Conservation (phyloP, 495 filamentous ascomycete species). For the Hypoxylon lienhwacheense region DNA sequence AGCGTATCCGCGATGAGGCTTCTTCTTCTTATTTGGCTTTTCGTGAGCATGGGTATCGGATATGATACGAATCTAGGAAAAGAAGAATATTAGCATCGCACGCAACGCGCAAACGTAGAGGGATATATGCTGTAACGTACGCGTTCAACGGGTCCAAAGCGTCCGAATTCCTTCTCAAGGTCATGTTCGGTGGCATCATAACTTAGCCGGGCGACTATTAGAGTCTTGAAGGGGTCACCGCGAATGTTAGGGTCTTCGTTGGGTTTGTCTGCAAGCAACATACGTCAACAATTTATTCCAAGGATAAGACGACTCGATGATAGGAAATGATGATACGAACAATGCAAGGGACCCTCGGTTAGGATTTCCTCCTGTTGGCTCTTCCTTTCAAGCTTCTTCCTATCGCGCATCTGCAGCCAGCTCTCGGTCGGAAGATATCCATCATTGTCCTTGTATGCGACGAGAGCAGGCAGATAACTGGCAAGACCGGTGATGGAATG, state of each 20-base stretch:
- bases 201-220: slow-evolving; percentile 87
- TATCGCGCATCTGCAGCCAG: slow-evolving; percentile 83
- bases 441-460: slow-evolving; percentile 68
- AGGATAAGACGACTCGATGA: slow-evolving; percentile 14
- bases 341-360: slow-evolving; percentile 66
- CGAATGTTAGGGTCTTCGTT: slow-evolving; percentile 78
- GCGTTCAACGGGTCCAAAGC: slow-evolving; percentile 92
- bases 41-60: slow-evolving; percentile 65
- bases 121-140: slow-evolving; percentile 51
- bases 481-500: slow-evolving; percentile 71
- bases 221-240: slow-evolving; percentile 92
- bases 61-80: slow-evolving; percentile 80
- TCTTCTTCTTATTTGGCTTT: slow-evolving; percentile 76
- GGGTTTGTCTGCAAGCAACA: slow-evolving; percentile 61
- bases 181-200: slow-evolving; percentile 88
- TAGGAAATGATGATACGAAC: slow-evolving; percentile 55
- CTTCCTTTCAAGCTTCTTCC: slow-evolving; percentile 76
- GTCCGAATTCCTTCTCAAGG: slow-evolving; percentile 89
- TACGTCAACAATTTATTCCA: slow-evolving; percentile 4
- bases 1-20: slow-evolving; percentile 86
- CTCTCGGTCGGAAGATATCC: slow-evolving; percentile 86
- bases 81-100: slow-evolving; percentile 22
- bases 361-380: slow-evolving; percentile 62
- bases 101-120: background rate
- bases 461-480: slow-evolving; percentile 68